These are phyloP conservation scores for Saprolegnia diclina DNA, from an alignment of 352 stramenopile genomes.

Conservation along the genomic window DNA sequence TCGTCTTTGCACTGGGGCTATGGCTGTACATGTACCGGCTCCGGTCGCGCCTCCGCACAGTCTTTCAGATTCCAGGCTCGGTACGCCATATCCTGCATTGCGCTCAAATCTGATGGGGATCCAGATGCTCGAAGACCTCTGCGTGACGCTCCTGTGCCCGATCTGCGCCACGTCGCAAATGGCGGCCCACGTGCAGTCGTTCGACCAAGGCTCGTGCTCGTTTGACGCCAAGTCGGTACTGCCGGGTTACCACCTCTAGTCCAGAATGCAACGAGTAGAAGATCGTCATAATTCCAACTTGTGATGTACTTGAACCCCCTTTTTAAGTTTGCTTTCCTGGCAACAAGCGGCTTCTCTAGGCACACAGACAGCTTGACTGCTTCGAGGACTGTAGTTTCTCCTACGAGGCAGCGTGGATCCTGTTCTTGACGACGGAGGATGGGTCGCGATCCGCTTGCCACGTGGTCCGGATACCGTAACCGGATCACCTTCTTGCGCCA, in stretches of 20 bases:
- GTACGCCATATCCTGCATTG: neutral
- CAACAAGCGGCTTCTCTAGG: too few species aligned
- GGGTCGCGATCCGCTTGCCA: too few species aligned
- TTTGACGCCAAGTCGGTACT: slow-evolving; percentile 18
- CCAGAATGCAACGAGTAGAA: too few species aligned
- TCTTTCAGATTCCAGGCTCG: slow-evolving; percentile 16
- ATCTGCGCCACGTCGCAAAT: slow-evolving; percentile 13
- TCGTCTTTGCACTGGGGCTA: slow-evolving; percentile 2
- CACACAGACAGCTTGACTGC: too few species aligned
- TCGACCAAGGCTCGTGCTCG: slow-evolving; percentile 6
- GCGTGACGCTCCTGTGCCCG: slow-evolving; percentile 10
- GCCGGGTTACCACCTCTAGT: slow-evolving; percentile 25
- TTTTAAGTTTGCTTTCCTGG: too few species aligned
- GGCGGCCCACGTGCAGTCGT: slow-evolving; percentile 21
- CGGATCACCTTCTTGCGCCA: too few species aligned
- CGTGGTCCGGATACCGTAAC: too few species aligned
- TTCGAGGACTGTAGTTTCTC: too few species aligned
- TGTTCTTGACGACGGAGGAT: too few species aligned
- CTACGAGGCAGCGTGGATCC: too few species aligned
- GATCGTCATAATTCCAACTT: too few species aligned
- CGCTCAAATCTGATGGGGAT: neutral
- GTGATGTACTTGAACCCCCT: too few species aligned
- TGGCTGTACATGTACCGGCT: slow-evolving; percentile 22
- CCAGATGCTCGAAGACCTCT: slow-evolving; percentile 12
- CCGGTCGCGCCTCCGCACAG: neutral